phyloP scores from a whole-genome alignment of 2,329 filamentous ascomycete genomes.

The Tolypocladium tundrense region DNA sequence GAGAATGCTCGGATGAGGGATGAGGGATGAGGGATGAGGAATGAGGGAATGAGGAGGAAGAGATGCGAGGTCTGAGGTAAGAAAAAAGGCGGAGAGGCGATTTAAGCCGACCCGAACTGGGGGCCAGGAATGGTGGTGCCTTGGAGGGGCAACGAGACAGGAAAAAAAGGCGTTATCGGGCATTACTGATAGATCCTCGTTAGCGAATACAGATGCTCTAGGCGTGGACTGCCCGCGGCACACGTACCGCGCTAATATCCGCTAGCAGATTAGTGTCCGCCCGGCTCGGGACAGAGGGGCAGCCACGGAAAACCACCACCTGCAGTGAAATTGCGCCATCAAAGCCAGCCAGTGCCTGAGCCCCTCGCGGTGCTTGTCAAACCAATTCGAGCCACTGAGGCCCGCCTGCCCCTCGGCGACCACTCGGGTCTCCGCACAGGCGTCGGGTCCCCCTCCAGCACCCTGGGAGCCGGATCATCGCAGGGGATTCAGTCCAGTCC shows the following conservation, averaged over 20 bases:
- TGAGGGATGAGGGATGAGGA: background rate
- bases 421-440: background rate
- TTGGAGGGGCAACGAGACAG: slow-evolving; percentile 1
- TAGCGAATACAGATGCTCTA: background rate
- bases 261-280: background rate
- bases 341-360: background rate
- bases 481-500: background rate
- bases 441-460: background rate
- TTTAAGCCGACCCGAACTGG: slow-evolving; percentile 4
- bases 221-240: background rate
- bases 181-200: fast-evolving
- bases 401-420: background rate
- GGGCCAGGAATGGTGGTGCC: background rate
- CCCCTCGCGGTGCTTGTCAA: background rate
- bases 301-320: slow-evolving; percentile 1
- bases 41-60: slow-evolving; percentile 1
- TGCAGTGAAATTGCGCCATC: slow-evolving; percentile 3
- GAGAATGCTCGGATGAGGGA: background rate
- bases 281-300: background rate
- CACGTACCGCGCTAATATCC: background rate
- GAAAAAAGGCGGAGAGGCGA: slow-evolving; percentile 5
- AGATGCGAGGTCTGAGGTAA: slow-evolving; percentile 1
- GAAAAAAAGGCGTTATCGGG: background rate
- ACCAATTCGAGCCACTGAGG: background rate
- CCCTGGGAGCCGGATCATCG: too few relatives aligned